Evolutionary conservation across 2,329 filamentous ascomycete species (phyloP), one percentile per base, ranked within the genome.

Genomic region (Scortechinia acanthostroma): DNA sequence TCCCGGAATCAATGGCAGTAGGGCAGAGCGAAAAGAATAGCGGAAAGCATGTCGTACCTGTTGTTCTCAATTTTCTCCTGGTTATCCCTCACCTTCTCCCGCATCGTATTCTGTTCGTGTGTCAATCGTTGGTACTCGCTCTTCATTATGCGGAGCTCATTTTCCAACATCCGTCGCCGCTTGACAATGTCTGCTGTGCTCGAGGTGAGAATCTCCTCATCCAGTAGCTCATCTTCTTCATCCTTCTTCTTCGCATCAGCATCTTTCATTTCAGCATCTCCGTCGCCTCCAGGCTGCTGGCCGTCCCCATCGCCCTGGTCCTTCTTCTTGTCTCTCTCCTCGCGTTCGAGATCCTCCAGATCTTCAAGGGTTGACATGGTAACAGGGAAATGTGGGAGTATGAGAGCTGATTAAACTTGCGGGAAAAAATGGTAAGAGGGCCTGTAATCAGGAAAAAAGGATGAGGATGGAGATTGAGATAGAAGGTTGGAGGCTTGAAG

Each of bases 21-120:
- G n/a, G n/a, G n/a, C n/a, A n/a, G n/a, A n/a, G n/a, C n/a, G n/a
- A n/a, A n/a, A n/a, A n/a, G n/a, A n/a, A n/a, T n/a, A n/a, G n/a
- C n/a, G n/a, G n/a, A n/a, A n/a, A n/a, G n/a, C n/a, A n/a, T n/a
- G 35, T 6, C 35, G 6, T 69, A 86, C 83, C 83, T 77, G 69
- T 88, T 88, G 63, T 88, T 88, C 61, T 88, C 84, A 54, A 88
- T 88, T 74, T 88, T 88, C 53, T 88, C 84, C 54, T 83, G 63
- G 57, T 88, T 88, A 58, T 88, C 84, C 71, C 87, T 88, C 62
- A 88, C 87, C 70, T 87, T 88, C 63, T 88, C 83, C 50, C 78
- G 75, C 84, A 88, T 88, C 42, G 80, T 74, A 51, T 74, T 73
- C 68, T 87, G 86, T 65, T 88, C 84, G 56, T 88, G 84, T 52